phyloP scores from a whole-genome alignment of 2,329 filamentous ascomycete genomes.

The Aspergillus sp. region DNA sequence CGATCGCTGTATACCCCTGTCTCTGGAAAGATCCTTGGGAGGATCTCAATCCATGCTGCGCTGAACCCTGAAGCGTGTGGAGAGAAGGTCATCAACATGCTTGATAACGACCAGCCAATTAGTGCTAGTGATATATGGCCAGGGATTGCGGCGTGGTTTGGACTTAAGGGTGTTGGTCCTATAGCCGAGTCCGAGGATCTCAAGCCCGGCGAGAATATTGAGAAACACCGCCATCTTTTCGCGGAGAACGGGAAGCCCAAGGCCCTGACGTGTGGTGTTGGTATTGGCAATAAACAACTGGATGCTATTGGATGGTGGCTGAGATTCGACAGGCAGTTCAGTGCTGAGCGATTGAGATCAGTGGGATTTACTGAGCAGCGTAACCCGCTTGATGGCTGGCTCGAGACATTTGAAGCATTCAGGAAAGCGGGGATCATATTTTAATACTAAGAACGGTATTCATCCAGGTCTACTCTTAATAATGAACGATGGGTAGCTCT shows the following conservation, averaged over 20 bases:
- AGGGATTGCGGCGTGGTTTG: conserved; percentile 30
- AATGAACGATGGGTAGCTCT: neutral
- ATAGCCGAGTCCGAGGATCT: conserved; percentile 1
- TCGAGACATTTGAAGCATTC: conserved; percentile 46
- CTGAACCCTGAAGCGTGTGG: conserved; percentile 25
- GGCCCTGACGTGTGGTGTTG: conserved; percentile 35
- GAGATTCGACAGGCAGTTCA: conserved; percentile 51
- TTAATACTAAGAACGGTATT: conserved; percentile 8
- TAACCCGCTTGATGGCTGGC: conserved; percentile 43
- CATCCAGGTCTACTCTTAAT: neutral
- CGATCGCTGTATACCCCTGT: conserved; percentile 26
- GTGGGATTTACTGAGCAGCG: conserved; percentile 43
- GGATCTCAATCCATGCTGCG: conserved; percentile 30
- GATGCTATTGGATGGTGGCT: conserved; percentile 50
- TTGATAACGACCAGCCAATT: conserved; percentile 23
- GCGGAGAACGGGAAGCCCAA: conserved; percentile 20
- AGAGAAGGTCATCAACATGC: conserved; percentile 29
- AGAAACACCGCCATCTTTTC: conserved; percentile 32
- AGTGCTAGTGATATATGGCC: conserved; percentile 30
- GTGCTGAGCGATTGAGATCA: conserved; percentile 40
- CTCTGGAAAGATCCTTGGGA: conserved; percentile 26
- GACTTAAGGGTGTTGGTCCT: conserved; percentile 26
- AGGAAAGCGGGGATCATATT: conserved; percentile 44
- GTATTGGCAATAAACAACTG: conserved; percentile 39
- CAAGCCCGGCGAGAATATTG: conserved; percentile 25